Evolutionary conservation across 192 early-diverging fungal species (phyloP).

Genomic region (Podila epigama): DNA sequence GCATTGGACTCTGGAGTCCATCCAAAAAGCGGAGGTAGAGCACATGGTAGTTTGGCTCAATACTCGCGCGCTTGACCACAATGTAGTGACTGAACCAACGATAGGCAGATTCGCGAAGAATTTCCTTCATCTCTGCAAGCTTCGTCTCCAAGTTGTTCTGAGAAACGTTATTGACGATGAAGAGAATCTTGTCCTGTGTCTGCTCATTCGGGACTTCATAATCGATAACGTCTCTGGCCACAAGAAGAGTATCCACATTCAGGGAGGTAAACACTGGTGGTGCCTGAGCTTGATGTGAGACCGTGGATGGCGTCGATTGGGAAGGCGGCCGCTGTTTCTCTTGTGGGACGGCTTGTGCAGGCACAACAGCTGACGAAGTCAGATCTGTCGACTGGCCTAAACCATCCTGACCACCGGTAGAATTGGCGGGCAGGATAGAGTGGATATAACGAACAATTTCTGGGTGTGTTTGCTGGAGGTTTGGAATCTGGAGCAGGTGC

Average conservation of each 20-base stretch:
- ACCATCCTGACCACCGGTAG: constrained; percentile 42
- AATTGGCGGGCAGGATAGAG: constrained; percentile 37
- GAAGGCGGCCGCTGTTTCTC: constrained; percentile 12
- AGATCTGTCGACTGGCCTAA: constrained; percentile 19
- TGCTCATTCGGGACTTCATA: constrained; percentile 50
- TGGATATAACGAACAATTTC: constrained; percentile 76
- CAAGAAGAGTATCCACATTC: constrained; percentile 60
- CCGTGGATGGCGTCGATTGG: constrained; percentile 4
- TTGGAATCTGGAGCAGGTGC: constrained; percentile 82
- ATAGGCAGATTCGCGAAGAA: constrained; percentile 68
- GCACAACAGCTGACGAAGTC: constrained; percentile 23
- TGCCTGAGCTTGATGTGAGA: constrained; percentile 29
- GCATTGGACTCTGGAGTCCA: constrained; percentile 67
- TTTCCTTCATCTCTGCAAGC: constrained; percentile 75
- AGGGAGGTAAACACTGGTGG: constrained; percentile 70
- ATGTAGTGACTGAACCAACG: constrained; percentile 97
- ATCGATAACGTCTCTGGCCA: constrained; percentile 54
- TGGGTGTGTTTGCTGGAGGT: constrained; percentile 79
- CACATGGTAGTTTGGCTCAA: constrained; percentile 96
- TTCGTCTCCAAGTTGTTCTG: constrained; percentile 85
- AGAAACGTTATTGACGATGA: constrained; percentile 96
- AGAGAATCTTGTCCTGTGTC: constrained; percentile 89
- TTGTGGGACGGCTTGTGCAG: constrained; percentile 4
- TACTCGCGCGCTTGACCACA: constrained; percentile 93
- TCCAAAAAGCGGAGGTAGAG: constrained; percentile 90